These are phyloP conservation scores for Didymella pomorum DNA, from an alignment of 2,329 filamentous ascomycete species.

Conservation along the genomic window DNA sequence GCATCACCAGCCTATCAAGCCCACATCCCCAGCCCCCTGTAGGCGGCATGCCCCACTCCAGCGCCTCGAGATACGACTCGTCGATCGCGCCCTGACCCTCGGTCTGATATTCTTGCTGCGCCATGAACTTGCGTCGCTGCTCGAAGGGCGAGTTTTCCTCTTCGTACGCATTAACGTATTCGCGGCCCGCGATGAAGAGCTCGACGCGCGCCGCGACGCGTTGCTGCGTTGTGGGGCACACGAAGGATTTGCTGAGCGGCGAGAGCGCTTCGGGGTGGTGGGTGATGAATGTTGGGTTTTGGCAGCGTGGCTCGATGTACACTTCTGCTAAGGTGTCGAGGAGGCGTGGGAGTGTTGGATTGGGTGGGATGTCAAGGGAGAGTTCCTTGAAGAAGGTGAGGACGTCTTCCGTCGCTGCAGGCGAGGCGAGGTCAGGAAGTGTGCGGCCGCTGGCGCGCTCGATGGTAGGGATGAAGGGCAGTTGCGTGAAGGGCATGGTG, in stretches of 20 bases:
- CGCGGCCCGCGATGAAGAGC: conserved; percentile 79
- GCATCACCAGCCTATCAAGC: conserved; percentile 89
- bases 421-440: conserved; percentile 64
- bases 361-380: conserved; percentile 58
- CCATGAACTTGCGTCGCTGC: conserved; percentile 82
- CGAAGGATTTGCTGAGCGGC: conserved; percentile 86
- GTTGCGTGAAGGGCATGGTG: conserved; percentile 63
- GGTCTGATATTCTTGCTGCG: conserved; percentile 57
- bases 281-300: conserved; percentile 80
- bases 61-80: conserved; percentile 81
- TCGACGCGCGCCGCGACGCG: conserved; percentile 82
- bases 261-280: conserved; percentile 92
- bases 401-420: conserved; percentile 67
- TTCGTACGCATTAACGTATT: conserved; percentile 96
- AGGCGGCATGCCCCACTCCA: conserved; percentile 91
- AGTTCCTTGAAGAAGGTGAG: conserved; percentile 62
- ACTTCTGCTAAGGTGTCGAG: conserved; percentile 80
- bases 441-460: conserved; percentile 70
- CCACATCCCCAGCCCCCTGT: conserved; percentile 98
- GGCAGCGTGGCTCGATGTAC: conserved; percentile 81
- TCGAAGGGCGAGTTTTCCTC: conserved; percentile 94
- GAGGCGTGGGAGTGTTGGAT: conserved; percentile 70
- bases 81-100: conserved; percentile 63
- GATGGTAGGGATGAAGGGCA: conserved; percentile 85
- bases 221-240: conserved; percentile 72